A percentile compares a stretch with the other conserved stretches of the same genome.
Evolutionary conservation across 371 early-diverging fungal species (phyloP).

Genomic region (Apophysomyces elegans): DNA sequence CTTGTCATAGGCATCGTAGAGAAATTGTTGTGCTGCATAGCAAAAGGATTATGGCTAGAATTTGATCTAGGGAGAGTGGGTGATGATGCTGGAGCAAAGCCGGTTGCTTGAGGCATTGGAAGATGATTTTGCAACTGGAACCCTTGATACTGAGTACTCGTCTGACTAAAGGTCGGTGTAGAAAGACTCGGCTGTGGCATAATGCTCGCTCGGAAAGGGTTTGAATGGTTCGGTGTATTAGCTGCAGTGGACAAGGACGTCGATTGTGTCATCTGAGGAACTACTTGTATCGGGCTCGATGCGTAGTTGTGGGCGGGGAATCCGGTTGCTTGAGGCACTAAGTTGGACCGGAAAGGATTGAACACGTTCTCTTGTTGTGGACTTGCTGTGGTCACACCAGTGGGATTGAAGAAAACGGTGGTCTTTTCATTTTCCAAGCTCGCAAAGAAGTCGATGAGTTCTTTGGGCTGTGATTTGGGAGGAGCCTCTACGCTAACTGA

Average conservation of each 20-base stretch:
- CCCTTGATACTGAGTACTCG: not conserved
- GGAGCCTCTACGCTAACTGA: not conserved
- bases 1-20: not conserved
- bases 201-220: slow-evolving; percentile 29
- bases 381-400: not conserved
- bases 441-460: slow-evolving; percentile 78
- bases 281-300: not conserved
- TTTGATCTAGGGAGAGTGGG: not conserved
- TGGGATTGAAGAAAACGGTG: slow-evolving; percentile 44
- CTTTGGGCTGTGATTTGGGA: slow-evolving; percentile 40
- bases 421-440: slow-evolving; percentile 72
- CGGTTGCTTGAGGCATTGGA: not conserved
- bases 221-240: slow-evolving; percentile 7
- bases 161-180: slow-evolving; percentile 11
- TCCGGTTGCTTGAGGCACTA: not conserved
- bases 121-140: slow-evolving; percentile 3
- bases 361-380: slow-evolving; percentile 1
- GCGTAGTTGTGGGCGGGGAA: not conserved
- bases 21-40: not conserved
- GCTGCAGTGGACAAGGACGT: slow-evolving; percentile 13
- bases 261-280: slow-evolving; percentile 15
- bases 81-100: not conserved
- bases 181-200: slow-evolving; percentile 19
- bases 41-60: slow-evolving; percentile 12
- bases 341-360: slow-evolving; percentile 16